Base-by-base conservation (phyloP, 345 rosid genomes). In the Arabis hirsuta region DNA sequence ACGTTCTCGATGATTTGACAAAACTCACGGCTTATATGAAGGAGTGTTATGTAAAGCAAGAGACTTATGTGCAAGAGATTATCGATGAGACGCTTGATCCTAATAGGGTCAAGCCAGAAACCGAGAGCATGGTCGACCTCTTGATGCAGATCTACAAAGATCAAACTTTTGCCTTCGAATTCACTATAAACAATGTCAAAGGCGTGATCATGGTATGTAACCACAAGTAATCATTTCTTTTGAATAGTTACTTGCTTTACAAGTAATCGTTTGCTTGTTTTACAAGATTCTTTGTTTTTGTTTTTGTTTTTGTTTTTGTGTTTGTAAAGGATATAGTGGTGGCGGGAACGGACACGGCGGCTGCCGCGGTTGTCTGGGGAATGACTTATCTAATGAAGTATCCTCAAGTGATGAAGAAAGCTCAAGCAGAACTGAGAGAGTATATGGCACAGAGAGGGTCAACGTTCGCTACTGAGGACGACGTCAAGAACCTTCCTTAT, bases 291-390 rank as follows among this genome's bases (percentile, higher is more conserved):
- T 5, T n/a, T n/a, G n/a, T n/a, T n/a, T n/a, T n/a, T n/a, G n/a
- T n/a, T n/a, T 36, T 70, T 29, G 39, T 36, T 12, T 36, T 36
- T 7, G 14, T 41, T 22, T 56, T 54, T 52, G 20, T 42, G 59
- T 27, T 64, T 58, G 2, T 10, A 57, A 51, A 76, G 83, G 51
- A 80, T 22, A 70, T 76, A 3, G 60, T 80, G 0, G 14, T 66
- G 4, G 80, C 67, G 0, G 82, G 80, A 60, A 75, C 77, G 1
- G 82, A 74, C 11, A 71, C 79, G 1, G 68, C 77, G 2, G 73
- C 79, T 10, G 82, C 79, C 0, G 72, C 76, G 10, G 76, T 71
- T 59, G 72, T 79, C 0, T 79, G 82, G 82, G 77, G 69, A 4
- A 71, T 79, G 82, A 71, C 73, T 0, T 79, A 65, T 20, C 43